Percentiles rank a stretch among this genome's conserved stretches.
These are phyloP conservation scores for Debaryomyces robertsiae DNA, from an alignment of 1,139 yeast genomes.

Conservation along the genomic window DNA sequence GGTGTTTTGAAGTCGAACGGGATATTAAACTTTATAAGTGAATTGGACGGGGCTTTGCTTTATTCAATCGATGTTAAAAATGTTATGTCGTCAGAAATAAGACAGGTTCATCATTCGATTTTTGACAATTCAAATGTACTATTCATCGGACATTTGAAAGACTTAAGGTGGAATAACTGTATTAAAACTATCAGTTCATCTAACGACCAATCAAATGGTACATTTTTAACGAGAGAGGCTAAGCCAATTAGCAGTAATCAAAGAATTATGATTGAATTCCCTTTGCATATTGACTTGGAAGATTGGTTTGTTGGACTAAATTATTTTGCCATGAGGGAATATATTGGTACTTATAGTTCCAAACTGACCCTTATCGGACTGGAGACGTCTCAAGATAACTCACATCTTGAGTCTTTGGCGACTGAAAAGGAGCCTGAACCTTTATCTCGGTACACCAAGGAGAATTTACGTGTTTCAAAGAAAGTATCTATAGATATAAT, in stretches of 20 bases:
- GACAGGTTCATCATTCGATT: constrained; percentile 68
- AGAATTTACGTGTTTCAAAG: constrained; percentile 57
- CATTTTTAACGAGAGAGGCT: constrained; percentile 39
- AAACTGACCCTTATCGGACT: constrained; percentile 23
- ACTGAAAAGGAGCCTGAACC: constrained; percentile 19
- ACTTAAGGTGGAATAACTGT: constrained; percentile 49
- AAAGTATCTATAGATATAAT: constrained; percentile 59
- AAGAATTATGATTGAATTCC: constrained; percentile 61
- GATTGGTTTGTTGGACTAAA: constrained; percentile 82
- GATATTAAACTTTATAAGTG: constrained; percentile 59
- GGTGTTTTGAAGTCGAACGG: constrained; percentile 75
- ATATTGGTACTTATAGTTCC: constrained; percentile 41
- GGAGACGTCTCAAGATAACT: neutral
- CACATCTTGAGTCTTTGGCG: neutral
- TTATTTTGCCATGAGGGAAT: constrained; percentile 67
- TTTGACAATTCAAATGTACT: constrained; percentile 61
- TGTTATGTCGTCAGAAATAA: constrained; percentile 64
- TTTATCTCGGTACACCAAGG: constrained; percentile 30
- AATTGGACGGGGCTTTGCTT: constrained; percentile 66
- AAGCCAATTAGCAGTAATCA: constrained; percentile 37
- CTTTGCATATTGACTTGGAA: constrained; percentile 70
- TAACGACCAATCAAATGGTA: constrained; percentile 23
- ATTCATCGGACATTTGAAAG: constrained; percentile 58
- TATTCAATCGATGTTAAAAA: constrained; percentile 61
- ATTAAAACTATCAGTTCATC: constrained; percentile 35